Evolutionary conservation across 306 rosid genomes (phyloP).

Genomic region (Vachellia collinsii): DNA sequence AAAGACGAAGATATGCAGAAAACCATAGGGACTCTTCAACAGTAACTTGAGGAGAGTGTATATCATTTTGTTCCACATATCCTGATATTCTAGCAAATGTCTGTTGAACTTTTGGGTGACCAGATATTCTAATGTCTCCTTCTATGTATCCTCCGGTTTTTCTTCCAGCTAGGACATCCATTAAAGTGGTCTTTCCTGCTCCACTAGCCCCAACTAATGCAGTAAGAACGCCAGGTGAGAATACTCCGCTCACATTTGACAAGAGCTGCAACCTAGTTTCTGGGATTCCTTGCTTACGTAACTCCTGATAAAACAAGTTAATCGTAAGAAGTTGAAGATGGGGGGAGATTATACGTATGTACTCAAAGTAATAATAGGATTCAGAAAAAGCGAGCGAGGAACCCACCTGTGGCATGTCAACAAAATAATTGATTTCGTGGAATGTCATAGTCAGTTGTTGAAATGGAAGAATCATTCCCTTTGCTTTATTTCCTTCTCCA

Average conservation of each 20-base stretch:
- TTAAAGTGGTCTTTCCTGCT: slow-evolving; percentile 89
- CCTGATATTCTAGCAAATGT: slow-evolving; percentile 84
- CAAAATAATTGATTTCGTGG: slow-evolving; percentile 69
- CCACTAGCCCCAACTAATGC: slow-evolving; percentile 91
- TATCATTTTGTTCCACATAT: slow-evolving; percentile 88
- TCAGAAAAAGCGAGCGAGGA: slow-evolving; percentile 8
- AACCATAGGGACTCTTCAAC: slow-evolving; percentile 81
- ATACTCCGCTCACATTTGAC: slow-evolving; percentile 79
- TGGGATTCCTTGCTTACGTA: slow-evolving; percentile 60
- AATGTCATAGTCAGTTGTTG: slow-evolving; percentile 83
- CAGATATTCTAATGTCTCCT: slow-evolving; percentile 77
- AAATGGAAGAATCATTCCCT: slow-evolving; percentile 96
- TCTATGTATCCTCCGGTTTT: slow-evolving; percentile 87
- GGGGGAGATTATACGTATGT: background rate
- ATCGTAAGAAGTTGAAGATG: background rate
- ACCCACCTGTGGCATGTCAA: slow-evolving; percentile 78
- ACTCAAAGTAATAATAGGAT: background rate
- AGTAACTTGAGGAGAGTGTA: slow-evolving; percentile 90
- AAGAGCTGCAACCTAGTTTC: slow-evolving; percentile 69
- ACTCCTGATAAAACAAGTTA: slow-evolving; percentile 49
- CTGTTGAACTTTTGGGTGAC: slow-evolving; percentile 72
- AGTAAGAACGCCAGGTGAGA: slow-evolving; percentile 84
- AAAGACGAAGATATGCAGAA: slow-evolving; percentile 80
- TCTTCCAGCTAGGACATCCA: slow-evolving; percentile 95
- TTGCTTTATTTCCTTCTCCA: slow-evolving; percentile 36